Conservation (phyloP, 164 flowering plant genomes). For the Litsea cubeba region DNA sequence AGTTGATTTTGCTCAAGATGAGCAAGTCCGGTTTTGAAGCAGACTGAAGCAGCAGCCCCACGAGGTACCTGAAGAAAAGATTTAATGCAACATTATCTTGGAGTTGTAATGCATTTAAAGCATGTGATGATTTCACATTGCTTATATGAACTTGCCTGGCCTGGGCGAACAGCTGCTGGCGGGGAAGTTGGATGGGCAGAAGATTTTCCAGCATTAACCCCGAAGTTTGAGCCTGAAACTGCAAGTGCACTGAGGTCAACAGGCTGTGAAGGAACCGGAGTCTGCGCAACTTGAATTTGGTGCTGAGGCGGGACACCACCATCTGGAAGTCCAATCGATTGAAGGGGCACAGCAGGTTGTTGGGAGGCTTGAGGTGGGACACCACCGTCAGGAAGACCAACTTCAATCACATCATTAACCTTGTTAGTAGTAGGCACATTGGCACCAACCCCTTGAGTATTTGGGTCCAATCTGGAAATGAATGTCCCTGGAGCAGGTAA, state of each 20-base stretch:
- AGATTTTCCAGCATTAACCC: constrained; percentile 30
- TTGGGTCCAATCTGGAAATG: constrained; percentile 51
- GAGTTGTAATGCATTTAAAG: background rate
- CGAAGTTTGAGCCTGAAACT: constrained; percentile 43
- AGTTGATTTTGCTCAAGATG: constrained; percentile 98
- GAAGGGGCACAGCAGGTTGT: constrained; percentile 26
- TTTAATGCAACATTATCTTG: background rate
- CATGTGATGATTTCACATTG: background rate
- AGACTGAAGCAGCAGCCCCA: constrained; percentile 91
- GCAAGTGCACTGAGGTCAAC: constrained; percentile 90
- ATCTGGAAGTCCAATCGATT: constrained; percentile 74
- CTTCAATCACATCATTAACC: constrained; percentile 29
- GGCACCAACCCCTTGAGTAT: constrained; percentile 34
- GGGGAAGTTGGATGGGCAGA: constrained; percentile 45
- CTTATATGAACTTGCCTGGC: constrained; percentile 52
- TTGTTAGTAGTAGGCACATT: constrained; percentile 34
- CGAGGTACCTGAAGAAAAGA: constrained; percentile 75
- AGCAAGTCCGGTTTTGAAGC: constrained; percentile 88
- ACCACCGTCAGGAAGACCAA: constrained; percentile 77
- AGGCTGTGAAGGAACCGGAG: constrained; percentile 55
- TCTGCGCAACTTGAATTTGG: constrained; percentile 30
- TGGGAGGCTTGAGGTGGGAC: constrained; percentile 55
- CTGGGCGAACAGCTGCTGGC: constrained; percentile 83
- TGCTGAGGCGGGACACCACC: constrained; percentile 93
- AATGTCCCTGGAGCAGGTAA: constrained; percentile 71